phyloP scores from a whole-genome alignment of 2,329 filamentous ascomycete genomes.

The Paraphoma chrysanthemicola region DNA sequence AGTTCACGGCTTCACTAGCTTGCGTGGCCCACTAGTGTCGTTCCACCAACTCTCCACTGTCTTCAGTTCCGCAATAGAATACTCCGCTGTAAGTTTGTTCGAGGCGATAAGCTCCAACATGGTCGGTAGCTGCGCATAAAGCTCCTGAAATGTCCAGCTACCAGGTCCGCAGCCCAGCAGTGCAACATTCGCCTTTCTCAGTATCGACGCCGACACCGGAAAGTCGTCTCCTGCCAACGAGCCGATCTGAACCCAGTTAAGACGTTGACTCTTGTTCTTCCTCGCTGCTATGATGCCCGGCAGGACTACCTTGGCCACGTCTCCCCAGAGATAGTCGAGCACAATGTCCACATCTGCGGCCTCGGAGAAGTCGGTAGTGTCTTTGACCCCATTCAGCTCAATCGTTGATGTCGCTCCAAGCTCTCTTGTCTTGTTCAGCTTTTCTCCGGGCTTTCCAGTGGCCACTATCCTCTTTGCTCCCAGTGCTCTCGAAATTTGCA shows the following conservation, averaged over 20 bases:
- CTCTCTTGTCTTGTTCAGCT: conserved; percentile 45
- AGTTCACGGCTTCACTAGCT: background rate
- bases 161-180: conserved; percentile 19
- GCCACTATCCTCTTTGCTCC: conserved; percentile 61
- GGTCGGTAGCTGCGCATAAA: conserved; percentile 9
- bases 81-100: conserved; percentile 8
- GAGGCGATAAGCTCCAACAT: conserved; percentile 15
- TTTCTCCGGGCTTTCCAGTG: conserved; percentile 56
- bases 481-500: conserved; percentile 55
- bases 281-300: conserved; percentile 13
- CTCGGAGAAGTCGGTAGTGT: conserved; percentile 56
- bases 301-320: conserved; percentile 9
- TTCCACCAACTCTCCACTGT: conserved; percentile 18
- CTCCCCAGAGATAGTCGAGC: conserved; percentile 65
- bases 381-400: conserved; percentile 41
- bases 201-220: conserved; percentile 5
- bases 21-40: background rate
- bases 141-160: conserved; percentile 19
- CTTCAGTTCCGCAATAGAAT: conserved; percentile 8
- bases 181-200: conserved; percentile 17
- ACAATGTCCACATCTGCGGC: conserved; percentile 60
- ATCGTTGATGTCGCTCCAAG: conserved; percentile 58
- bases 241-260: conserved; percentile 26
- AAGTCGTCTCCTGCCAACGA: conserved; percentile 13
- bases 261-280: conserved; percentile 18